Evolutionary conservation across 768 basidiomycete species (phyloP), one percentile per base, ranked within the genome.

Genomic region (Tubosaeta brunneosetosa): DNA sequence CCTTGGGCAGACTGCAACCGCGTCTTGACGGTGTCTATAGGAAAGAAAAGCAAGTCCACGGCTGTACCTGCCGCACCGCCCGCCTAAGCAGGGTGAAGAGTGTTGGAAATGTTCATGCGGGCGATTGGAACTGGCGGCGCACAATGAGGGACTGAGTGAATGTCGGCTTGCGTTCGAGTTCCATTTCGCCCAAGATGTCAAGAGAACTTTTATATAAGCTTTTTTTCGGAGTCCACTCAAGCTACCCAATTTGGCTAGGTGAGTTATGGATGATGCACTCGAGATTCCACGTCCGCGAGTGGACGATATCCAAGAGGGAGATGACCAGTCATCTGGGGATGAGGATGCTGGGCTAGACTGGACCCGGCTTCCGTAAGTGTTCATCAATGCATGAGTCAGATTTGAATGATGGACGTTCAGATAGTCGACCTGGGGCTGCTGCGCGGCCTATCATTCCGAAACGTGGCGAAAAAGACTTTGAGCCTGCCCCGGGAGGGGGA

Each of bases 381-480:
- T 38, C 44, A 41, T 14, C 14, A 9, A 45, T 32, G 48, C 41
- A 47, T 17, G 38, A 46, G 36, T 51, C 49, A 50, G 50, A 11
- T 29, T 46, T 51, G n/a, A 38, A 60, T 44, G 43, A 42, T 36
- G 12, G 26, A 47, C 37, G 17, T 31, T 40, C 33, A 31, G 43
- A 47, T 52, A 68, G 64, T 42, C 64, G 57, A 41, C 17, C 47
- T 37, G 67, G 60, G 10, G 60, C 60, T 14, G 56, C 69, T 14
- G 61, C 70, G 5, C 79, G 85, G 37, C 88, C 88, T 3, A 75
- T 88, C 6, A 94, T 99, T 47, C 97, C 97, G 6, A 94, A 91
- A 68, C 82, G 97, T 26, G 97, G 97, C 2, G 97, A 98, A 70
- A 98, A 99, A 66, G 94, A 98, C 58, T 98, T 93, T 59, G 95